A percentile compares a stretch with the other conserved stretches of the same genome.
Conservation (phyloP, 192 early-diverging fungal species). For the Coemansia sp. region DNA sequence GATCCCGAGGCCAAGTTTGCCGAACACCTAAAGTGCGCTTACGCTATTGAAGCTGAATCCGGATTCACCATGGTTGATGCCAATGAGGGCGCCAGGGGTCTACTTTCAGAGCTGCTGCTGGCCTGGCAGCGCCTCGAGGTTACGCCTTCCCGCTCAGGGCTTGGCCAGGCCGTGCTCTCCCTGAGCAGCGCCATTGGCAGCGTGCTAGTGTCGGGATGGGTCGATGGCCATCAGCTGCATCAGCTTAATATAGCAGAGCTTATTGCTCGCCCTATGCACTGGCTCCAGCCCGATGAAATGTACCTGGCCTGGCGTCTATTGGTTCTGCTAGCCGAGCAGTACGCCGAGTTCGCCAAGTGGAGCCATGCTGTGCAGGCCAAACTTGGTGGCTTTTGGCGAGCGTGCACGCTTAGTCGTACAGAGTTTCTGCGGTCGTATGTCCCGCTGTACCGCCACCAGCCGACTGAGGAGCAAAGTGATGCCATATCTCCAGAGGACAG, state of each 20-base stretch:
- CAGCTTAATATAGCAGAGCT: not conserved
- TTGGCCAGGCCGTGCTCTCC: conserved; percentile 18
- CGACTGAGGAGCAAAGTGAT: not conserved
- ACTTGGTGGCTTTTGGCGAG: conserved; percentile 7
- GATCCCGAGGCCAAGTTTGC: conserved; percentile 26
- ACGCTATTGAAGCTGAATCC: not conserved
- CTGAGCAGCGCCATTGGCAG: conserved; percentile 22
- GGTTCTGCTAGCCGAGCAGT: conserved; percentile 7
- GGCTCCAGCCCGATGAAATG: conserved; percentile 34
- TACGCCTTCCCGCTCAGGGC: conserved; percentile 9
- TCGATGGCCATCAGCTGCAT: conserved; percentile 10
- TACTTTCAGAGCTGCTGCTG: conserved; percentile 12
- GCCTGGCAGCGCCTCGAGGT: conserved; percentile 27
- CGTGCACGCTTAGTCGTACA: not conserved
- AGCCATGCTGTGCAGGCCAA: conserved; percentile 1
- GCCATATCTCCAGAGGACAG: not conserved
- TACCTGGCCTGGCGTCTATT: conserved; percentile 38
- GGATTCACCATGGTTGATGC: conserved; percentile 18
- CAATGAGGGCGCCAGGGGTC: conserved; percentile 5
- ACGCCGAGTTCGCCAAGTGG: conserved; percentile 10
- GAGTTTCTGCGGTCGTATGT: conserved; percentile 15
- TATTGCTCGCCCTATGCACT: conserved; percentile 15
- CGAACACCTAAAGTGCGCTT: conserved; percentile 6
- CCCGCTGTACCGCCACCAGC: not conserved
- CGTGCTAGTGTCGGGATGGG: conserved; percentile 12